These are phyloP conservation scores for Aspergillus sergii DNA, from an alignment of 2,329 filamentous ascomycete genomes.

Conservation along the genomic window DNA sequence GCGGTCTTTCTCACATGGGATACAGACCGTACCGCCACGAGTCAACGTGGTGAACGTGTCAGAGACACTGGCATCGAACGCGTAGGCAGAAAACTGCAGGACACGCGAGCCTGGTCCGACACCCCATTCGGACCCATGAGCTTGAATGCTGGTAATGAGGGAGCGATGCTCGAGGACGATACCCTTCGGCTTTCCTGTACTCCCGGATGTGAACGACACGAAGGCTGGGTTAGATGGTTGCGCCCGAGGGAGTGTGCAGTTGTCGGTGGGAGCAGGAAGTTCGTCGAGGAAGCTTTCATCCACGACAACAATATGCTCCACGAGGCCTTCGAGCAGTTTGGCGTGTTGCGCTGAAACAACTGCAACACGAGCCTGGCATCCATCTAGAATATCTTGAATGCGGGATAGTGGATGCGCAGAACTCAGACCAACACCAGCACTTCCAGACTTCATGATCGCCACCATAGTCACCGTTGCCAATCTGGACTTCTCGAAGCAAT, in stretches of 20 bases:
- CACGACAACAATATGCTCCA: background rate
- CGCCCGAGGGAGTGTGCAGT: background rate
- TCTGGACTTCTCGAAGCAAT: slow-evolving; percentile 11
- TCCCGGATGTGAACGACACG: slow-evolving; percentile 5
- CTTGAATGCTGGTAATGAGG: background rate
- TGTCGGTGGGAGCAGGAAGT: background rate
- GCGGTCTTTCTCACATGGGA: slow-evolving; percentile 1
- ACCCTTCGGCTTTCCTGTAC: slow-evolving; percentile 5
- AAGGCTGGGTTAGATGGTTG: background rate
- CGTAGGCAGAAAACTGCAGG: slow-evolving; percentile 6
- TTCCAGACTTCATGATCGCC: slow-evolving; percentile 6
- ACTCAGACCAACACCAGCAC: slow-evolving; percentile 11
- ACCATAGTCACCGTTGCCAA: slow-evolving; percentile 6
- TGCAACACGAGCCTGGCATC: background rate
- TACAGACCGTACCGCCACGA: slow-evolving; percentile 1
- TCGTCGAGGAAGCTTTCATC: slow-evolving; percentile 7
- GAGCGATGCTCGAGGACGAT: slow-evolving; percentile 1
- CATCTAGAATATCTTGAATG: slow-evolving; percentile 3
- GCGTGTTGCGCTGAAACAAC: background rate
- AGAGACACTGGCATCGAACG: slow-evolving; percentile 1
- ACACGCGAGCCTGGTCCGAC: background rate
- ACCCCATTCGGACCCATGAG: background rate
- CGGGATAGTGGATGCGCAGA: slow-evolving; percentile 9
- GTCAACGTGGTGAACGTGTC: slow-evolving; percentile 3
- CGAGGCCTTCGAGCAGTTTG: slow-evolving; percentile 1